Conservation (phyloP, 2,329 filamentous ascomycete genomes). For the Ciborinia camelliae region DNA sequence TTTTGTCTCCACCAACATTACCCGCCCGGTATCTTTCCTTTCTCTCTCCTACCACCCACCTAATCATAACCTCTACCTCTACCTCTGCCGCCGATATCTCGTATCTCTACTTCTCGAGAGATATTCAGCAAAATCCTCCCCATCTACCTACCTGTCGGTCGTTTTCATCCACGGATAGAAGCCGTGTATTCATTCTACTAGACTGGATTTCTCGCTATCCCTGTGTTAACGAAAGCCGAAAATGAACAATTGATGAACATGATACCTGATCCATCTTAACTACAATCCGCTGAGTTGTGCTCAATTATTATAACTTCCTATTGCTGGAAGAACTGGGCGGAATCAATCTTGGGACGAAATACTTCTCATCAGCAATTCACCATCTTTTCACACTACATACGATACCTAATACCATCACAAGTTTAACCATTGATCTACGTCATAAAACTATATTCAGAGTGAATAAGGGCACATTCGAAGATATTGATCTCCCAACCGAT, state of each 20-base stretch:
- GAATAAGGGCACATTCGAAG: neutral
- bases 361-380: neutral
- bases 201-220: neutral
- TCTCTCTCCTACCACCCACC: neutral
- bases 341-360: neutral
- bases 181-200: neutral
- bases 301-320: neutral
- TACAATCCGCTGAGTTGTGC: constrained; percentile 13
- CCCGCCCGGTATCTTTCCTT: neutral
- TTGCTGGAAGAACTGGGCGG: neutral
- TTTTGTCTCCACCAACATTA: constrained; percentile 1
- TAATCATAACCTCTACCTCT: neutral
- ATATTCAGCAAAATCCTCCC: neutral
- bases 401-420: neutral
- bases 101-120: neutral
- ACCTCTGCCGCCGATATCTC: neutral
- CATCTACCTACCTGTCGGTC: neutral
- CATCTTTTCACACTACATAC: neutral
- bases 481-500: neutral
- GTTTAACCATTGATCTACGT: neutral
- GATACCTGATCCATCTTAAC: constrained; percentile 1
- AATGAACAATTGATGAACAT: constrained; percentile 12
- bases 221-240: neutral
- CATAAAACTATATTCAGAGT: neutral
- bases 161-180: neutral